Conservation (phyloP, 225 moss, liverwort and hornwort species). For the Bryum argenteum region DNA sequence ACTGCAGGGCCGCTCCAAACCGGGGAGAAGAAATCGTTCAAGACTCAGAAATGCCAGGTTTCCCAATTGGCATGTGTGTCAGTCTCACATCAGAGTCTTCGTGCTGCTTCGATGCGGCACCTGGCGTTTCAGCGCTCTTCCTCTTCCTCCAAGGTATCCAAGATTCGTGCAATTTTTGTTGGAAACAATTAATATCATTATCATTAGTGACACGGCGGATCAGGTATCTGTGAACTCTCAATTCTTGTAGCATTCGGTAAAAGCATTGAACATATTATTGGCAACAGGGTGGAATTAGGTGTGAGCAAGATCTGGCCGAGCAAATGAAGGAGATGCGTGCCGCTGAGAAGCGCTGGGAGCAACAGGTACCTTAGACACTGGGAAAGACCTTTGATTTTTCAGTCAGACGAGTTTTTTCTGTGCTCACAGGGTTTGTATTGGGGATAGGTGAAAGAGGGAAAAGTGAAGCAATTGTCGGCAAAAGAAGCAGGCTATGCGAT, state of each 20-base stretch:
- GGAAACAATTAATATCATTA: too few species aligned
- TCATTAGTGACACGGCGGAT: too few species aligned
- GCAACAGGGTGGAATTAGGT: conserved; percentile 48
- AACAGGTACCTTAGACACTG: conserved; percentile 51
- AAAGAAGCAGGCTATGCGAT: conserved; percentile 96
- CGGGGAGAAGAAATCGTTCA: conserved; percentile 32
- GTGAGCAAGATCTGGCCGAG: conserved; percentile 78
- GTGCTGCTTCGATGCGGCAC: conserved; percentile 44
- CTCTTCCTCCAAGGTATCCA: conserved; percentile 35
- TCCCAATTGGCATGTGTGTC: conserved; percentile 54
- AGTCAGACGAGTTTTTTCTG: conserved; percentile 6
- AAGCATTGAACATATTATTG: conserved; percentile 29
- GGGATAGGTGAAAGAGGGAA: conserved; percentile 91
- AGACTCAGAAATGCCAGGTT: conserved; percentile 33
- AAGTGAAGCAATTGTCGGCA: conserved; percentile 82
- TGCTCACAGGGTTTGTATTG: conserved; percentile 32
- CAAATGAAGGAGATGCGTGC: conserved; percentile 96
- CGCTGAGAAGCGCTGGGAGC: conserved; percentile 98
- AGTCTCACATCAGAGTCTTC: conserved; percentile 39
- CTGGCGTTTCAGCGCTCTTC: conserved; percentile 35
- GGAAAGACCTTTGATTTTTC: not conserved
- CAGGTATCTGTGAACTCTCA: conserved; percentile 3
- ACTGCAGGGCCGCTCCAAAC: conserved; percentile 37
- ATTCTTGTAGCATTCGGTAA: not conserved
- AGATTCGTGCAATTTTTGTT: too few species aligned